Conservation (phyloP, 805 yeast species). For the Teunomyces panamensis region DNA sequence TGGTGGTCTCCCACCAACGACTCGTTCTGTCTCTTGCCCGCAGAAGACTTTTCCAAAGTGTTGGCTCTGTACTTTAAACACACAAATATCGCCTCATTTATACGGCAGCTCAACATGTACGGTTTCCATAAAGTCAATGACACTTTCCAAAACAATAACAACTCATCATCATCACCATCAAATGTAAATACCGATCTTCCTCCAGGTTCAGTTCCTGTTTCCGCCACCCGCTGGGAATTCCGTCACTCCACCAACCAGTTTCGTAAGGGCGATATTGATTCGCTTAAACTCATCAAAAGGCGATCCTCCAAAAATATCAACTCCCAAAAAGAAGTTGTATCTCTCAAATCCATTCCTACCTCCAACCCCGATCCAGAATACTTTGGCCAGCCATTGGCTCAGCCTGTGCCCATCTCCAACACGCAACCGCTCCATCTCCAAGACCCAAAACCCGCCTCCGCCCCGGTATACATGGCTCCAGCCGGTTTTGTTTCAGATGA, state of each 20-base stretch:
- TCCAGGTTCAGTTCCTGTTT: constrained; percentile 14
- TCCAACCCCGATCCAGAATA: constrained; percentile 10
- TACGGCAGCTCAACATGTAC: constrained; percentile 44
- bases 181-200: constrained; percentile 10
- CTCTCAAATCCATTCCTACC: constrained; percentile 29
- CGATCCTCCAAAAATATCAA: constrained; percentile 50
- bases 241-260: constrained; percentile 78
- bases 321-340: constrained; percentile 39
- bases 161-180: constrained; percentile 5
- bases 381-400: constrained; percentile 1
- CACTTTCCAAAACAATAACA: constrained; percentile 26
- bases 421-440: neutral
- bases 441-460: neutral
- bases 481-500: neutral
- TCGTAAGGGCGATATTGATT: constrained; percentile 75
- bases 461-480: neutral
- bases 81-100: constrained; percentile 43
- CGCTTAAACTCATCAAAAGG: constrained; percentile 73
- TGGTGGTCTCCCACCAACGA: constrained; percentile 78
- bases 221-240: constrained; percentile 69
- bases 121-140: constrained; percentile 46
- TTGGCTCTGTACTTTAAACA: constrained; percentile 52
- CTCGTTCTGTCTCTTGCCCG: constrained; percentile 77
- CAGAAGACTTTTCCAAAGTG: constrained; percentile 82
- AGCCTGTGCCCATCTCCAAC: neutral